Percentiles rank a stretch among this genome's conserved stretches.
Conservation (phyloP, 2,329 filamentous ascomycete species). For the Huntiella decipiens region DNA sequence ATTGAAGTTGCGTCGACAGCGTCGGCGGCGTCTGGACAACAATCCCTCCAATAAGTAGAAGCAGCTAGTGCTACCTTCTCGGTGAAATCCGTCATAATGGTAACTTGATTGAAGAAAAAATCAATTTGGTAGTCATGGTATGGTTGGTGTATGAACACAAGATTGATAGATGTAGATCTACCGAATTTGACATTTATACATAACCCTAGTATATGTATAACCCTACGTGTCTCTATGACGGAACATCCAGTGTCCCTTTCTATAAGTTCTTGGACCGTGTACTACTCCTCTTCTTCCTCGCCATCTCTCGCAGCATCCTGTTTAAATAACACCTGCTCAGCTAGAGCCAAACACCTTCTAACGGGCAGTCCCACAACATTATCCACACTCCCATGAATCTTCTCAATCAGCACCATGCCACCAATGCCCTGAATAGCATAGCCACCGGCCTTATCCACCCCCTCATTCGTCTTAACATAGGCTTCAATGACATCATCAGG, state of each 20-base stretch:
- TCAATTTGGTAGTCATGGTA: too few species aligned
- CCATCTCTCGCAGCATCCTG: slow-evolving; percentile 41
- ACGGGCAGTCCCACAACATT: slow-evolving; percentile 88
- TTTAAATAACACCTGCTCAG: slow-evolving; percentile 70
- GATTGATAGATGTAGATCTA: too few species aligned
- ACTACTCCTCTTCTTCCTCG: slow-evolving; percentile 17
- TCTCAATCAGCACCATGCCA: slow-evolving; percentile 70
- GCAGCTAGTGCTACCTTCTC: not conserved
- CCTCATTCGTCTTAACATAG: slow-evolving; percentile 72
- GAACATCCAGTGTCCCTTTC: too few species aligned
- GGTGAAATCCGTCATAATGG: too few species aligned
- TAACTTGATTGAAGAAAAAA: too few species aligned
- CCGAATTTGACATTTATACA: too few species aligned
- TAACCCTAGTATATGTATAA: too few species aligned
- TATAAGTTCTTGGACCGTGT: not conserved
- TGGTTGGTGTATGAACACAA: too few species aligned
- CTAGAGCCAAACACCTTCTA: slow-evolving; percentile 55
- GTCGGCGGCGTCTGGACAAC: not conserved
- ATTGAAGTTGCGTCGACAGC: not conserved
- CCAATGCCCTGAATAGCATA: slow-evolving; percentile 87
- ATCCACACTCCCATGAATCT: slow-evolving; percentile 75
- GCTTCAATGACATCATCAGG: slow-evolving; percentile 64
- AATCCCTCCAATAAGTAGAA: slow-evolving; percentile 1
- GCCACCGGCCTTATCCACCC: slow-evolving; percentile 86
- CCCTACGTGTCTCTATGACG: too few species aligned